These are phyloP conservation scores for Colletotrichum lindemuthianum DNA, from an alignment of 2,329 filamentous ascomycete species.

Conservation along the genomic window DNA sequence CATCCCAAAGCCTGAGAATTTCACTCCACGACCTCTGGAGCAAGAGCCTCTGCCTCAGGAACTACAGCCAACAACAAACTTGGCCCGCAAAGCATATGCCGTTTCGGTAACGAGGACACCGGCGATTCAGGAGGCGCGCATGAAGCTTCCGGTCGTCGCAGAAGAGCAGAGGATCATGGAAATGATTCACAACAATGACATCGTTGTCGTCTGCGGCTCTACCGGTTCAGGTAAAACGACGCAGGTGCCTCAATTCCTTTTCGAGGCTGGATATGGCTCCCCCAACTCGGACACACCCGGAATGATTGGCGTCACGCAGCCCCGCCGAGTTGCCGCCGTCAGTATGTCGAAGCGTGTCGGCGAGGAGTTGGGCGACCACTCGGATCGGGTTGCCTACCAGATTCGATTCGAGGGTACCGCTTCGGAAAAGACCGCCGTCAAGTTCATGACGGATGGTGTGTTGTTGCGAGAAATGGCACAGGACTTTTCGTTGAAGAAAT, in stretches of 20 bases:
- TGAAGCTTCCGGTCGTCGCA: conserved; percentile 88
- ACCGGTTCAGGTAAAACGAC: conserved; percentile 99
- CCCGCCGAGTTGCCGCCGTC: conserved; percentile 91
- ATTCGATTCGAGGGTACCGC: conserved; percentile 94
- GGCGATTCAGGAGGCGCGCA: conserved; percentile 80
- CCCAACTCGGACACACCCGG: conserved; percentile 82
- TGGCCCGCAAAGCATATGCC: conserved; percentile 77
- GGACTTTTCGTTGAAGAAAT: conserved; percentile 88
- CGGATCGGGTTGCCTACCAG: conserved; percentile 86
- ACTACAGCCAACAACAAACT: conserved; percentile 68
- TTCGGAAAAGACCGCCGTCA: conserved; percentile 84
- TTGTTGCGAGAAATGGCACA: conserved; percentile 89
- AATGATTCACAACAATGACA: conserved; percentile 89
- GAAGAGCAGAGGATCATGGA: conserved; percentile 99
- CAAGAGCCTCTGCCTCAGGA: conserved; percentile 77
- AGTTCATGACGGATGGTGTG: conserved; percentile 99
- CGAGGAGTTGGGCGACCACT: conserved; percentile 82
- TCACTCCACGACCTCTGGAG: conserved; percentile 74
- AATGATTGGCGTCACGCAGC: conserved; percentile 95
- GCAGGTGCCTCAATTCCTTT: conserved; percentile 95
- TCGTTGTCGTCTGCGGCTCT: conserved; percentile 91
- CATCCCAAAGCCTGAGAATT: conserved; percentile 68
- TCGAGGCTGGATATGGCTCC: conserved; percentile 90
- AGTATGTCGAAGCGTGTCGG: conserved; percentile 95
- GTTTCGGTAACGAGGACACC: conserved; percentile 75